Evolutionary conservation across 805 yeast genomes (phyloP), one percentile per base, ranked within the genome.

Genomic region (Suhomyces sp.): DNA sequence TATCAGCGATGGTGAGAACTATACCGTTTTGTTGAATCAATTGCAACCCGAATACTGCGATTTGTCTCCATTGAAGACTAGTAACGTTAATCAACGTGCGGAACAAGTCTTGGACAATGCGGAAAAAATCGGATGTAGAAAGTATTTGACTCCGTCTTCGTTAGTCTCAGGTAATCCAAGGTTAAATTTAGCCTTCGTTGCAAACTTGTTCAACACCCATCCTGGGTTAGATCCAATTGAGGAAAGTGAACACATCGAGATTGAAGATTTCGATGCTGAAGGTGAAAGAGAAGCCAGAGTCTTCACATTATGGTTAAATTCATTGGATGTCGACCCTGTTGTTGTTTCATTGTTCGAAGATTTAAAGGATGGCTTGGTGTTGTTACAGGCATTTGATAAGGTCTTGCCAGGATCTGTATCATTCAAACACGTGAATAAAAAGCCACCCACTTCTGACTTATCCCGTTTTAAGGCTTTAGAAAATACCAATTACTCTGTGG

Each of bases 241-340:
- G 55, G 98, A 90, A 64, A 72, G 69, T 39, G 97, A 91, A 60
- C 83, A 81, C 51, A 86, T 93, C 19, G 98, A 90, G 58, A 87
- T 93, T 50, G 98, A 93, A 68, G 98, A 88, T 49, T 93, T 93
- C 54, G 98, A 93, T 59, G 98, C 98, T 17, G 98, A 93, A 67
- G 98, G 98, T 44, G 98, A 93, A 68, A 85, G 98, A 68, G 98
- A 93, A 68, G 98, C 98, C 3, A 79, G 98, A 62, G 98, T 93
- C 9, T 93, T 93, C 67, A 93, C 98, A 5, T 69, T 93, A 54
- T 93, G 98, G 98, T 77, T 93, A 56, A 93, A 93, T 65, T 88
- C 96, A 2, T 74, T 93, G 52, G 98, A 93, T 48, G 98, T 93
- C 11, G 93, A 90, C 44, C 97, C 98, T 18, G 86, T 96, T 17